Base-by-base conservation (phyloP, 768 basidiomycete species). In the Boletus barrowsii region DNA sequence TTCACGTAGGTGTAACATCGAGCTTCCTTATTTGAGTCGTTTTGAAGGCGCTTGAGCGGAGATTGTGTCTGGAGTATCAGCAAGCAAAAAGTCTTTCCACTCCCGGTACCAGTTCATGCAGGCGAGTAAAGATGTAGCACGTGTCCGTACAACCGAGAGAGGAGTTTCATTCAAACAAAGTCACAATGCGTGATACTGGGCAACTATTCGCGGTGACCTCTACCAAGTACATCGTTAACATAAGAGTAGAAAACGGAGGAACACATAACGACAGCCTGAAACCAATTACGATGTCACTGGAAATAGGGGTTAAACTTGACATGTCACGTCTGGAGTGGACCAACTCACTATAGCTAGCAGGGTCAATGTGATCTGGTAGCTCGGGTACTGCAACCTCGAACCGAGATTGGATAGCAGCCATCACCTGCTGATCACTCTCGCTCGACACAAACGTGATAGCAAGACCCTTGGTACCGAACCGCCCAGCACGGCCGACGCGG, bases 401-500 rank as follows among this genome's bases (percentile, higher is more conserved):
- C 61, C 97, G 77, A 39, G 91, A 86, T 73, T 99, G 97, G 63
- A 99, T 98, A 26, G 88, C 83, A 39, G 86, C 80, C 86, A 99
- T 90, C 55, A 99, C 95, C 72, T 92, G 90, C 69, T 90, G 85
- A 67, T 99, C 97, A 57, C 79, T 83, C 49, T 98, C 95, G 18
- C 88, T 90, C 5, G 96, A 85, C 40, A 98, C 91, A 67, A 96
- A 99, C 1, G 95, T 98, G 71, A 98, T 91, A 17, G 96, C 95
- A 42, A 99, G 87, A 81, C 97, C 97, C 74, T 98, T 98, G 33
- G 97, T 99, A 61, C 97, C 97, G 73, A 99, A 99, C 58, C 97
- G 93, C 61, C 97, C 97, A 61, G 97, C 97, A 77, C 97, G 96
- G 61, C 93, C 97, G 55, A 99, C 97, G 73, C 97, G 90, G 72